These are phyloP conservation scores for Sarocladiaceae sp. DNA, from an alignment of 2,329 filamentous ascomycete species.

Conservation along the genomic window DNA sequence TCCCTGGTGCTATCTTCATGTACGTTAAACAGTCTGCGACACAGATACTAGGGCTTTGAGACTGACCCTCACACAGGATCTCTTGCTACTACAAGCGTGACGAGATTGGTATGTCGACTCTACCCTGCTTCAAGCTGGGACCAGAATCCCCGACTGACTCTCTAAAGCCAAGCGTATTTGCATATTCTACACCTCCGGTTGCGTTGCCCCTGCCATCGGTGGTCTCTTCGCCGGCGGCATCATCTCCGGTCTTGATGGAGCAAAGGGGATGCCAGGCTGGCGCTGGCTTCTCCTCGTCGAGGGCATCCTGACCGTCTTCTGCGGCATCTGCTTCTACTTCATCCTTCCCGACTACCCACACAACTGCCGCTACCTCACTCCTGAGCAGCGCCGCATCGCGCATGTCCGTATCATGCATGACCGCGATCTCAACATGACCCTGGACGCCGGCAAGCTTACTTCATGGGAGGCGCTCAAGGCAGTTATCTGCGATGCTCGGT, in stretches of 20 bases:
- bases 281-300: slow-evolving; percentile 57
- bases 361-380: slow-evolving; percentile 50
- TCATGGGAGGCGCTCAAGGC: slow-evolving; percentile 14
- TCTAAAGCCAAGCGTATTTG: slow-evolving; percentile 24
- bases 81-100: not conserved
- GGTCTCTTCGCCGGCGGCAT: slow-evolving; percentile 37
- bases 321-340: slow-evolving; percentile 21
- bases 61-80: slow-evolving; percentile 29
- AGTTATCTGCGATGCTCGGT: slow-evolving; percentile 35
- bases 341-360: slow-evolving; percentile 27
- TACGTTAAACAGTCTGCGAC: slow-evolving; percentile 9
- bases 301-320: slow-evolving; percentile 28
- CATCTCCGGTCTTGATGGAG: slow-evolving; percentile 30
- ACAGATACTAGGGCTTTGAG: slow-evolving; percentile 51
- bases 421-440: slow-evolving; percentile 12
- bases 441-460: slow-evolving; percentile 12
- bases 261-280: slow-evolving; percentile 18
- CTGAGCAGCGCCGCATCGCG: slow-evolving; percentile 35
- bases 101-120: not conserved
- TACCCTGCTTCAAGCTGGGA: not conserved
- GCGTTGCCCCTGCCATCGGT: slow-evolving; percentile 37
- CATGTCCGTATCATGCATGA: slow-evolving; percentile 17
- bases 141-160: not conserved
- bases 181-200: slow-evolving; percentile 48
- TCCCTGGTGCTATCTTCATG: slow-evolving; percentile 41